These are phyloP conservation scores for Monilinia vaccinii-corymbosi DNA, from an alignment of 2,329 filamentous ascomycete genomes.

Conservation along the genomic window DNA sequence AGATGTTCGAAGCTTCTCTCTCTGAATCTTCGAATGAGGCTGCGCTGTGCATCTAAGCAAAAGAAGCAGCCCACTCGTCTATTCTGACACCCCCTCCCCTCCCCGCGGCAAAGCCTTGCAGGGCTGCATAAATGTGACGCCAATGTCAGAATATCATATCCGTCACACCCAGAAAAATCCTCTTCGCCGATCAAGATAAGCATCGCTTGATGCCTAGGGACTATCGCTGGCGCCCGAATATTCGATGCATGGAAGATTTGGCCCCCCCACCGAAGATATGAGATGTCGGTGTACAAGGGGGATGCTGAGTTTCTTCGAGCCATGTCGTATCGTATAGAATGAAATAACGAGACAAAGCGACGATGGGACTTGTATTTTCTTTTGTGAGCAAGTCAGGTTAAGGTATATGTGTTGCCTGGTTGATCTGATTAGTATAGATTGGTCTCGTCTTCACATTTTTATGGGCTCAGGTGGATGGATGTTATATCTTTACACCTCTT, in stretches of 20 bases:
- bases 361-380: neutral
- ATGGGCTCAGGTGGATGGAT: neutral
- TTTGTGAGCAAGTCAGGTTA: constrained; percentile 1
- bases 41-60: neutral
- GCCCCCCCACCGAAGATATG: neutral
- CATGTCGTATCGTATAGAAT: neutral
- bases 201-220: neutral
- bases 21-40: neutral
- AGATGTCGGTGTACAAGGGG: constrained; percentile 6
- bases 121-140: constrained; percentile 9
- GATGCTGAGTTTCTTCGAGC: neutral
- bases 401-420: neutral
- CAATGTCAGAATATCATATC: constrained; percentile 1
- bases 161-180: neutral
- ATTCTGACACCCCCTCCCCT: neutral
- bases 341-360: too few species aligned
- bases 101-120: neutral
- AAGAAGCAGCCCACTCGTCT: neutral
- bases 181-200: constrained; percentile 9
- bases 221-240: neutral
- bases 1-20: neutral
- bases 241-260: constrained; percentile 1
- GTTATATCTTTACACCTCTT: neutral
- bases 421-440: neutral
- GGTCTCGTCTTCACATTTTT: neutral